Evolutionary conservation across 2,329 filamentous ascomycete species (phyloP), one percentile per base, ranked within the genome.

Genomic region (Teratosphaeria gauchensis): DNA sequence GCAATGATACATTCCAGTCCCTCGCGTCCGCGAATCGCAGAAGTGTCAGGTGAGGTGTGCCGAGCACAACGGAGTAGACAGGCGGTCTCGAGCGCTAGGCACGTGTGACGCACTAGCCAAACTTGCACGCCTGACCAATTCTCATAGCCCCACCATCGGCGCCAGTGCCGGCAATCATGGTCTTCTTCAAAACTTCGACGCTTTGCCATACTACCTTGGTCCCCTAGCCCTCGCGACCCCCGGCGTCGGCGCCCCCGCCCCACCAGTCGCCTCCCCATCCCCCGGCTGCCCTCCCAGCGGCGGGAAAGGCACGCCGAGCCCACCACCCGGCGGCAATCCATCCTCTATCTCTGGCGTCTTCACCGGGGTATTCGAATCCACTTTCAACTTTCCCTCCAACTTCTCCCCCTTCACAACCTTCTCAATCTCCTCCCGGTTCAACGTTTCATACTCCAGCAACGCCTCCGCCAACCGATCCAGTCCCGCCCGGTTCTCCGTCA

Each of bases 371-470:
- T 51, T 35, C 5, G 35, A n/a, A 46, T 60, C 59, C 2, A 58
- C 58, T 51, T 55, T 60, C 55, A 89, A 75, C 61, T 89, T 89
- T 53, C 83, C 82, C 0, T 85, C 80, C 42, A 99, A 78, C 70
- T 88, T 87, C 76, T 96, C 90, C 38, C 94, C 94, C 56, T 83
- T 84, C 63, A 99, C 86, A 5, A 97, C 89, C 77, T 88, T 90
- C 73, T 92, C 85, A 63, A 97, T 95, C 74, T 99, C 94, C 2
- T 88, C 85, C 73, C 87, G 89, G 72, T 88, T 88, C 56, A 99
- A 77, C 0, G 91, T 96, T 78, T 99, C 94, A 73, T 96, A 97
- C 74, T 96, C 87, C 35, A 99, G 85, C 9, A 99, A 81, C 5
- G 92, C 94, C 69, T 92, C 86, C 31, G 94, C 92, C 9, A 99